Base-by-base conservation (phyloP, 1,139 yeast species). In the Ogataea hybrid region DNA sequence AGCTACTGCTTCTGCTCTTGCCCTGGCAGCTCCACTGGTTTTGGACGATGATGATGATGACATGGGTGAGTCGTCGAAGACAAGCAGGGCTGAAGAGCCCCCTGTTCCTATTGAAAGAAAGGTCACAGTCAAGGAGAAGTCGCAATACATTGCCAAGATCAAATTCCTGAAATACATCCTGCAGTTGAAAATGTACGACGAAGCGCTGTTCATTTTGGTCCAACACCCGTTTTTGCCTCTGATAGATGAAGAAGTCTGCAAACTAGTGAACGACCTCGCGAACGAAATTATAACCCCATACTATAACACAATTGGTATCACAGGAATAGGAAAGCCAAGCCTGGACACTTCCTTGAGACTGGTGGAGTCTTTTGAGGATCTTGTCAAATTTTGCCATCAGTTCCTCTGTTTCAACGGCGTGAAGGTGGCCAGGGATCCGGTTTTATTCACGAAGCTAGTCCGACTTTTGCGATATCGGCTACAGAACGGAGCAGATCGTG, bases 21-120 rank as follows among this genome's bases (percentile, higher is more conserved):
- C 97, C 0, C 62, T 88, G 52, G 96, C 97, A 3, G 94, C 95
- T 6, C 95, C 96, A 1, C 67, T 90, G 36, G 71, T 74, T 5
- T 83, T 81, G 38, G 95, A 83, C 17, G 84, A 77, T 14, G 78
- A 71, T 12, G 65, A 71, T 12, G 65, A 54, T 6, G 56, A 50
- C 18, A 28, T 22, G 17, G 52, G 41, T n/a, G 52, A 42, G n/a
- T 29, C 39, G 2, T 34, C 29, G 15, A 43, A 42, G 28, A 40
- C 46, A 5, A 14, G 17, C 8, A 37, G 39, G 22, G 25, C 32
- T 8, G 12, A 33, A 17, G 41, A 39, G 10, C 32, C 39, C 7
- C 39, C 41, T 14, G 21, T 28, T 9, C 34, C 41, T 33, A 37
- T 46, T 20, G 37, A 48, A 37, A 33, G 48, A 25, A 27, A 33